Percentiles rank a stretch among this genome's conserved stretches.
Conservation (phyloP, 2,329 filamentous ascomycete species). For the Cucurbitaria berberidis region DNA sequence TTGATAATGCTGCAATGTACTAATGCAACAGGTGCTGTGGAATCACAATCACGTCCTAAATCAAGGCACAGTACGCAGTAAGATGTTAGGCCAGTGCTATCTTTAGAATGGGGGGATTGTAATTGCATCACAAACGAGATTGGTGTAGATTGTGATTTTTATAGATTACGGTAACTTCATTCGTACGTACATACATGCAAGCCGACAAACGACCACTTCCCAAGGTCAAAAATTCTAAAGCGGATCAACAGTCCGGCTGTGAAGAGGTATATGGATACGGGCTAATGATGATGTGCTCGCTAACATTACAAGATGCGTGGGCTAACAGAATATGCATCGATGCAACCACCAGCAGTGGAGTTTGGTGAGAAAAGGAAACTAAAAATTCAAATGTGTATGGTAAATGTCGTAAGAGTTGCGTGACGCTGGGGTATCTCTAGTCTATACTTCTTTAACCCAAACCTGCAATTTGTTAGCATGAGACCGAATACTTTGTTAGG, state of each 20-base stretch:
- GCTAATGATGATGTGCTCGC: conserved; percentile 34
- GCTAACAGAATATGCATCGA: conserved; percentile 4
- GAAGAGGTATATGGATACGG: conserved; percentile 24
- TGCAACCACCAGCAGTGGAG: conserved; percentile 5
- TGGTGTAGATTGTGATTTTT: not conserved
- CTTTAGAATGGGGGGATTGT: not conserved
- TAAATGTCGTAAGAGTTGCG: conserved; percentile 29
- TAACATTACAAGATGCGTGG: conserved; percentile 37
- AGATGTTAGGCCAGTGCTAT: not conserved
- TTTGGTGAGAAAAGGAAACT: conserved; percentile 12
- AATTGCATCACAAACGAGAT: not conserved
- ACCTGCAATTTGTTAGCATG: conserved; percentile 48
- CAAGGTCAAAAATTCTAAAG: conserved; percentile 15
- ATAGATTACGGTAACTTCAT: conserved; percentile 6
- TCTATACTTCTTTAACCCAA: conserved; percentile 54
- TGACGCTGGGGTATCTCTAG: conserved; percentile 48
- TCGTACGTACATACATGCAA: conserved; percentile 19
- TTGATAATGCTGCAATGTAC: too few species aligned
- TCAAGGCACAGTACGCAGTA: not conserved
- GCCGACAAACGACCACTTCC: conserved; percentile 9
- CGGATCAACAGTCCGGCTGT: conserved; percentile 49
- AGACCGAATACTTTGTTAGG: not conserved
- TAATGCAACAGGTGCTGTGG: not conserved
- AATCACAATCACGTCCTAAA: not conserved
- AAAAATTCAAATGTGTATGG: conserved; percentile 28